Conservation (phyloP, 2,329 filamentous ascomycete species). For the Fusarium floridanum region DNA sequence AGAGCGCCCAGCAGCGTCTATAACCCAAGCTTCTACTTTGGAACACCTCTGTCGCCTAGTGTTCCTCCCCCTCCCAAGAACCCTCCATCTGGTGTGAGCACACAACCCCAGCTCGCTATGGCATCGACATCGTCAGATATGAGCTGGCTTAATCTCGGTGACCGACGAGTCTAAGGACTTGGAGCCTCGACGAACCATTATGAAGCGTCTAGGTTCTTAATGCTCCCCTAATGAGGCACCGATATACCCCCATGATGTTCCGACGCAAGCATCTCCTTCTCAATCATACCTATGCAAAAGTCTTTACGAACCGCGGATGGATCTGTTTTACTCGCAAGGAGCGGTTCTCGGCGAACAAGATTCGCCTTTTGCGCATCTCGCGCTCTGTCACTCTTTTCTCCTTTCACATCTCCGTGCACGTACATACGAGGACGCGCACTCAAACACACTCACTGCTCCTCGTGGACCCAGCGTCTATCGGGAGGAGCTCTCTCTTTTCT, state of each 20-base stretch:
- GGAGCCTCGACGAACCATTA: conserved; percentile 35
- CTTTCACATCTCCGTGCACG: conserved; percentile 27
- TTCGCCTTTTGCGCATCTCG: conserved; percentile 23
- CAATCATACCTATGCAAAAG: not conserved
- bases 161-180: conserved; percentile 49
- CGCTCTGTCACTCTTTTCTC: conserved; percentile 29
- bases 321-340: conserved; percentile 16
- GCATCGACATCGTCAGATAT: conserved; percentile 73
- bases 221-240: conserved; percentile 27
- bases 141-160: conserved; percentile 83
- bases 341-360: conserved; percentile 9
- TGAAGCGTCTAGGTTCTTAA: conserved; percentile 30
- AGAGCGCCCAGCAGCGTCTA: conserved; percentile 68
- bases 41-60: conserved; percentile 56
- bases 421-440: conserved; percentile 31
- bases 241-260: conserved; percentile 39
- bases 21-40: conserved; percentile 58
- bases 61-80: conserved; percentile 47
- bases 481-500: conserved; percentile 34
- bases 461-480: conserved; percentile 30
- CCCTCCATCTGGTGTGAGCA: conserved; percentile 56
- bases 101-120: conserved; percentile 64
- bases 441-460: conserved; percentile 32
- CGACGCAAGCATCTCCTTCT: conserved; percentile 23
- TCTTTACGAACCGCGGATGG: conserved; percentile 8